Base-by-base conservation (phyloP, 257 asterid genomes). In the Anisodus tanguticus region DNA sequence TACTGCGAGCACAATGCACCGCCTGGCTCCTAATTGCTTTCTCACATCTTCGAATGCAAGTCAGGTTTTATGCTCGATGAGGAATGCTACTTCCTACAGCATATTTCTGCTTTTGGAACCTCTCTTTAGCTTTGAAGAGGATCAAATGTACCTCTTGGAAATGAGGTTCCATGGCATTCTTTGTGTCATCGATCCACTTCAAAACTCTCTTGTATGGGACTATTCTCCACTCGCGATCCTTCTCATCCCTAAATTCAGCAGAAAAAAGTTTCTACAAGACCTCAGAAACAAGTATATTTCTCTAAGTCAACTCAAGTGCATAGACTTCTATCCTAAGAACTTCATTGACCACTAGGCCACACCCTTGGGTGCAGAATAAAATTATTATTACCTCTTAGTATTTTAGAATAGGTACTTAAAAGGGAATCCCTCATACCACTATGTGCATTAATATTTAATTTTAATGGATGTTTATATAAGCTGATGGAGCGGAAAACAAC, bases 121-220 rank as follows among this genome's bases (percentile, higher is more conserved):
- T 90, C 85, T 83, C 90, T 80, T 89, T 91, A 17, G 51, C 89
- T 83, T 83, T 86, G 85, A 85, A 88, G 87, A 92, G 93, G 82
- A 85, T 10, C n/a, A 90, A 51, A 81, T 91, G 93, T 4, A 91
- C 90, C 81, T 94, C 98, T 80, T 91, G 92, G 83, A 94, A 94
- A 88, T 94, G 94, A 68, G 98, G 98, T 13, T 82, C 64, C 0
- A 87, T 88, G 76, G 94, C 98, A 37, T 86, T 85, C 90, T 87
- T 91, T 7, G 92, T 84, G 68, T 91, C 93, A 1, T 91, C 92
- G 16, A 92, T 87, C 97, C 97, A 94, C 85, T 90, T 86, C 85
- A 85, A 51, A 84, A 94, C 91, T 88, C 86, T 91, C 80, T 81
- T 69, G 87, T 89, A 90, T 69, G 93, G 97, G 62, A 88, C 88